Conservation (phyloP, 2,329 filamentous ascomycete species). For the Penicillium carneum region DNA sequence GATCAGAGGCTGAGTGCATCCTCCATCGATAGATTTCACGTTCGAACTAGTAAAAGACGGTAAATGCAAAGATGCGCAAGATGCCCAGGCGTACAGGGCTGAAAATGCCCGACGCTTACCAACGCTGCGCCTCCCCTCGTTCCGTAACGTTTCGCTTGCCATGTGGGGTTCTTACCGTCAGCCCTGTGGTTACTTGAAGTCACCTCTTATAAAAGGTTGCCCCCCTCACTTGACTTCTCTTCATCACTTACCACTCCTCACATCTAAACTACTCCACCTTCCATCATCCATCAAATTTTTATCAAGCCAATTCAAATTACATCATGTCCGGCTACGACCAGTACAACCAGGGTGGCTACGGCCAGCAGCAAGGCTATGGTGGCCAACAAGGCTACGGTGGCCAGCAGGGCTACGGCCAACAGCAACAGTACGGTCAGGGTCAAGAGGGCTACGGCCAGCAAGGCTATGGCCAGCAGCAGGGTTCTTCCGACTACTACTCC, state of each 20-base stretch:
- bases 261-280: conserved; percentile 1
- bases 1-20: neutral
- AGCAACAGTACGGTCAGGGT: conserved; percentile 34
- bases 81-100: conserved; percentile 1
- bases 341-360: conserved; percentile 28
- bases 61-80: neutral
- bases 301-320: conserved; percentile 9
- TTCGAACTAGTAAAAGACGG: neutral
- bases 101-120: conserved; percentile 12
- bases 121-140: conserved; percentile 21
- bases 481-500: conserved; percentile 25
- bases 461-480: conserved; percentile 34
- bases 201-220: conserved; percentile 19
- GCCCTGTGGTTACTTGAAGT: conserved; percentile 21
- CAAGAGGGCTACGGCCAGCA: conserved; percentile 38
- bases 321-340: conserved; percentile 40
- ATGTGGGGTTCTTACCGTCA: conserved; percentile 23
- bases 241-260: conserved; percentile 16
- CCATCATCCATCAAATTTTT: neutral
- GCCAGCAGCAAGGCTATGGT: conserved; percentile 22
- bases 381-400: conserved; percentile 29
- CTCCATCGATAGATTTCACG: neutral
- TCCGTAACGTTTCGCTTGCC: conserved; percentile 19
- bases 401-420: conserved; percentile 39
- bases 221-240: conserved; percentile 18